These are phyloP conservation scores for Asparagopsis taxiformis DNA, from an alignment of 31 red algal species.

Conservation along the genomic window DNA sequence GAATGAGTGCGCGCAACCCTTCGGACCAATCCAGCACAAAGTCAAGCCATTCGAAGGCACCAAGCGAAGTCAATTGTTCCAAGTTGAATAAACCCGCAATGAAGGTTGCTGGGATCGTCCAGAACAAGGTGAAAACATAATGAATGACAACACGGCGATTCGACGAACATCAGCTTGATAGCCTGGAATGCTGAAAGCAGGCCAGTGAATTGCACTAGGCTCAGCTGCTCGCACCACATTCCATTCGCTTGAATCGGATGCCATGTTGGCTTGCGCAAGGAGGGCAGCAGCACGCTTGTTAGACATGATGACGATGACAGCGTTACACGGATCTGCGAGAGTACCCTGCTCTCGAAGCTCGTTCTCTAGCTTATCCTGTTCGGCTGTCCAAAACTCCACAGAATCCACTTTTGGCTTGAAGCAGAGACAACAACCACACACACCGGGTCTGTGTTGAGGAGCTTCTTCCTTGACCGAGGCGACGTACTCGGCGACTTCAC, in stretches of 20 bases:
- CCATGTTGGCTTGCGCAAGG: constrained; percentile 46
- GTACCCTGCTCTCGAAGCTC: constrained; percentile 32
- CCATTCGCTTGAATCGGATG: constrained; percentile 37
- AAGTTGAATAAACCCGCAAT: constrained; percentile 48
- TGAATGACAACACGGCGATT: constrained; percentile 36
- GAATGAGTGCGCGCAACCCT: constrained; percentile 14
- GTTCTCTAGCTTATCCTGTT: constrained; percentile 21
- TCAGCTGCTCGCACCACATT: constrained; percentile 28
- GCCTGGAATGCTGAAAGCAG: constrained; percentile 40
- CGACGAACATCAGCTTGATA: constrained; percentile 38
- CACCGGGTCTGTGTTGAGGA: constrained; percentile 32
- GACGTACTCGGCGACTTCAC: constrained; percentile 55
- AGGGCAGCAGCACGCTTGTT: constrained; percentile 37
- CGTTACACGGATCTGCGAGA: not conserved
- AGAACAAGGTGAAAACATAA: constrained; percentile 65
- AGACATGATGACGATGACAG: constrained; percentile 54
- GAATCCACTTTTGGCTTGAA: constrained; percentile 50
- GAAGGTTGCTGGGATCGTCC: constrained; percentile 58
- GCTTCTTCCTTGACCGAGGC: constrained; percentile 26
- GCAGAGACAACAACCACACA: constrained; percentile 53
- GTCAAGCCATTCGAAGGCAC: constrained; percentile 34
- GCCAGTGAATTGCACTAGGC: constrained; percentile 37
- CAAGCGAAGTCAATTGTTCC: constrained; percentile 9
- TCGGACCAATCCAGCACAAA: constrained; percentile 7
- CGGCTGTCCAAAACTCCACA: constrained; percentile 34